Evolutionary conservation across 202 grass and related monocot species (phyloP).

Genomic region (Eragrostis tef): DNA sequence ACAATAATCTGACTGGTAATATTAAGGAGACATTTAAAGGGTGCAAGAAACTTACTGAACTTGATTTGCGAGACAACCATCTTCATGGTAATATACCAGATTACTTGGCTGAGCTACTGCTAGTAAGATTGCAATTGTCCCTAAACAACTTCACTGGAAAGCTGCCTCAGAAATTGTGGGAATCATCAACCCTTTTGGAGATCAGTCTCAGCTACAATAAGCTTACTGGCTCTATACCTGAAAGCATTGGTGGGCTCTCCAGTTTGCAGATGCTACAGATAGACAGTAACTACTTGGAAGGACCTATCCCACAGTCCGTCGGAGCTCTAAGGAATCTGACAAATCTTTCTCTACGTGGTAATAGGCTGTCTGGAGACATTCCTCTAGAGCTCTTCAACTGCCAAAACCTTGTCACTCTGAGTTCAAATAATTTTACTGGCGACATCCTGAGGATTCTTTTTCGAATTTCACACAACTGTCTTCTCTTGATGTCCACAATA

Average conservation of each 20-base stretch:
- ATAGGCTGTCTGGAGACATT: slow-evolving; percentile 82
- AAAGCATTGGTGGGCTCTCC: slow-evolving; percentile 61
- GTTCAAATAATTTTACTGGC: slow-evolving; percentile 75
- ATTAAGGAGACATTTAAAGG: slow-evolving; percentile 65
- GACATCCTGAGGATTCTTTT: slow-evolving; percentile 69
- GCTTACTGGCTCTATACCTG: slow-evolving; percentile 67
- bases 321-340: slow-evolving; percentile 82
- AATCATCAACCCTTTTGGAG: slow-evolving; percentile 76
- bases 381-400: slow-evolving; percentile 85
- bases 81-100: slow-evolving; percentile 78
- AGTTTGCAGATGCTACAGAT: slow-evolving; percentile 75
- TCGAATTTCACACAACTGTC: slow-evolving; percentile 81
- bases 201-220: slow-evolving; percentile 76
- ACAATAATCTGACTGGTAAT: slow-evolving; percentile 76
- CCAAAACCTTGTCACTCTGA: slow-evolving; percentile 75
- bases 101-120: slow-evolving; percentile 76
- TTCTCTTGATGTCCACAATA: slow-evolving; percentile 87
- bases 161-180: slow-evolving; percentile 66
- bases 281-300: slow-evolving; percentile 80
- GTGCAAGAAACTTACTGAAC: slow-evolving; percentile 77
- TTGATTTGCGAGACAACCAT: slow-evolving; percentile 75
- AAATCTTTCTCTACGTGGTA: slow-evolving; percentile 78
- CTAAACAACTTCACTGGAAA: slow-evolving; percentile 82
- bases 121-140: slow-evolving; percentile 75
- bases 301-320: slow-evolving; percentile 66